A percentile compares a stretch with the other conserved stretches of the same genome.
These are phyloP conservation scores for Diplodia intermedia DNA, from an alignment of 2,329 filamentous ascomycete species.

Conservation along the genomic window DNA sequence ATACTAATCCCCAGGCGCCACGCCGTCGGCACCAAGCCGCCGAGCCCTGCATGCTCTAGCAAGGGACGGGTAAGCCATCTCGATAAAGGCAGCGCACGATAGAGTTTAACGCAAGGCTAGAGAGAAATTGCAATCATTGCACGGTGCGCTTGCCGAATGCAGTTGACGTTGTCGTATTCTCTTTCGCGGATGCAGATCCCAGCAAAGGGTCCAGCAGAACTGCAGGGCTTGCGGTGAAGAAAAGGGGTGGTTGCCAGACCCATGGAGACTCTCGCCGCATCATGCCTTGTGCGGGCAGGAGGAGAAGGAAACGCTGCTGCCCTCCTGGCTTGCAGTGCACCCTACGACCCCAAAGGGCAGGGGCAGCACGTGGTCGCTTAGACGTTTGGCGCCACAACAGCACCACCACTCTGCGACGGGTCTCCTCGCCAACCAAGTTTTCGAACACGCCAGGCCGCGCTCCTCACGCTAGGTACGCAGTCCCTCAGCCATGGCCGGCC, in stretches of 20 bases:
- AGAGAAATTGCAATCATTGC: neutral
- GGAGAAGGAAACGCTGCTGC: too few species aligned
- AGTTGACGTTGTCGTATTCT: neutral
- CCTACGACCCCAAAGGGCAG: neutral
- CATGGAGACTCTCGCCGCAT: too few species aligned
- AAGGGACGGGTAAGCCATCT: neutral
- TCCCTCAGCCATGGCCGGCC: conserved; percentile 1
- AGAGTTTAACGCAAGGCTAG: neutral
- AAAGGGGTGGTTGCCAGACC: neutral
- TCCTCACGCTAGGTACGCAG: neutral
- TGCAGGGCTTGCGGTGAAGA: neutral
- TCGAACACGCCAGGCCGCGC: neutral
- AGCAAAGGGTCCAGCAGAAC: neutral
- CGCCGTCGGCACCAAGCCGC: conserved; percentile 8
- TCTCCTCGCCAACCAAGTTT: neutral
- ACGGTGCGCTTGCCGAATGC: neutral
- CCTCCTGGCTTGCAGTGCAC: too few species aligned
- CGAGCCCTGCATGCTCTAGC: neutral
- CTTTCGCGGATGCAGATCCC: neutral
- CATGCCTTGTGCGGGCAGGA: too few species aligned
- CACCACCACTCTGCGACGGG: neutral
- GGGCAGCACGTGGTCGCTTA: conserved; percentile 23
- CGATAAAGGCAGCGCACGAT: neutral
- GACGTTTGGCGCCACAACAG: too few species aligned
- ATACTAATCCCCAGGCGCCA: neutral